Percentiles rank a stretch among this genome's conserved stretches.
These are phyloP conservation scores for Camelina laxa DNA, from an alignment of 345 rosid genomes.

Conservation along the genomic window DNA sequence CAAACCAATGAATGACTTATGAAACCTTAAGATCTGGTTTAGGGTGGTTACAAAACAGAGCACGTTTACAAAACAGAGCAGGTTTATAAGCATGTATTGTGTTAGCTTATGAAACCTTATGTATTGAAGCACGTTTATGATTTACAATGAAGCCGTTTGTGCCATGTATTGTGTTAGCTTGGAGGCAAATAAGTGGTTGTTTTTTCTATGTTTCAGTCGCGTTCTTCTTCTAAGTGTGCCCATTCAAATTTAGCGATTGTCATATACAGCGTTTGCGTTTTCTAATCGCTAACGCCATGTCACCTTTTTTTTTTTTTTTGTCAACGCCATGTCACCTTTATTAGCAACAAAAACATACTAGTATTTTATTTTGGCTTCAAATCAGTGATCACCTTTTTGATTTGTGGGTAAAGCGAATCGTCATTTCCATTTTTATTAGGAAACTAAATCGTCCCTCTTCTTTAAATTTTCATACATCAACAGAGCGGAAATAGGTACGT, in stretches of 20 bases:
- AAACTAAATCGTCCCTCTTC: constrained; percentile 18
- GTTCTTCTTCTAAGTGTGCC: background rate
- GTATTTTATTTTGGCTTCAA: background rate
- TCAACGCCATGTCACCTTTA: constrained; percentile 37
- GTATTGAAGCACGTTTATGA: background rate
- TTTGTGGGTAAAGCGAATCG: constrained; percentile 17
- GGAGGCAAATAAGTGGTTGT: background rate
- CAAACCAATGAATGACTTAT: no score
- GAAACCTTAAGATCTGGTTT: no score
- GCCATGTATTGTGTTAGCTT: constrained; percentile 1
- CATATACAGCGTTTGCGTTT: constrained; percentile 12
- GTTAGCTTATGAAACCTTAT: no score
- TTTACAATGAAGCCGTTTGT: background rate
- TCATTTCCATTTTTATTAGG: background rate
- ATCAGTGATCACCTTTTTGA: background rate
- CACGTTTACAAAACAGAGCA: no score
- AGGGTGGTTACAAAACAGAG: no score
- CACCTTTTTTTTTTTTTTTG: no score
- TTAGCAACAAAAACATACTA: background rate
- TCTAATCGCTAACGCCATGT: background rate
- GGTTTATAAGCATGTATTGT: no score
- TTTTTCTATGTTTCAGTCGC: background rate
- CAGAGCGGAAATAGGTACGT: background rate
- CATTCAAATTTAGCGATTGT: background rate
- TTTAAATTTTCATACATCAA: background rate